Evolutionary conservation across 2,329 filamentous ascomycete genomes (phyloP).

Genomic region (Orbilia javanica): DNA sequence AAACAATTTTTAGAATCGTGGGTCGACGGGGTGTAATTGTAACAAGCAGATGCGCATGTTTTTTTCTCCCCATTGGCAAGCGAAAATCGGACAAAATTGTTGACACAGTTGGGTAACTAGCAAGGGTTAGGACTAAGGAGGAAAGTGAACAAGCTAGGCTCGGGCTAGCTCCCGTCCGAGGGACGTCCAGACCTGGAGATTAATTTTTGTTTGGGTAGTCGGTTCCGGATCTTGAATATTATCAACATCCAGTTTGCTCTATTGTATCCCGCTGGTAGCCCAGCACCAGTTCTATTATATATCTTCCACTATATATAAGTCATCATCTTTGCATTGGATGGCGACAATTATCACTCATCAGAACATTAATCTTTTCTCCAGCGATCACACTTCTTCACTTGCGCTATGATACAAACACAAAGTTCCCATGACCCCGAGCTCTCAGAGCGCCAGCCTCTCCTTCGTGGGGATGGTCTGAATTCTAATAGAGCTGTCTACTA

Average conservation of each 20-base stretch:
- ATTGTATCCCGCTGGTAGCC: background rate
- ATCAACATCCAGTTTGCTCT: background rate
- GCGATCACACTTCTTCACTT: background rate
- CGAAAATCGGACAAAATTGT: background rate
- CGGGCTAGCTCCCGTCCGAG: background rate
- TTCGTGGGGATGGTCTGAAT: background rate
- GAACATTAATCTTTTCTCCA: background rate
- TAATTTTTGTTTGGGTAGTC: constrained; percentile 6
- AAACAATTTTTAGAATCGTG: background rate
- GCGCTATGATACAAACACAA: constrained; percentile 38
- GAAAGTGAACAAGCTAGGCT: constrained; percentile 8
- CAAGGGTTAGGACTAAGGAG: constrained; percentile 20
- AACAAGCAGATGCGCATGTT: background rate
- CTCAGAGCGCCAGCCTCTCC: constrained; percentile 29
- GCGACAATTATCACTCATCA: background rate
- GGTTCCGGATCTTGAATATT: constrained; percentile 5
- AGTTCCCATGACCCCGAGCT: background rate
- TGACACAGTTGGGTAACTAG: background rate
- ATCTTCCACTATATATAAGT: background rate
- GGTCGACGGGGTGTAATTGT: background rate
- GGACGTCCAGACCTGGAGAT: constrained; percentile 1
- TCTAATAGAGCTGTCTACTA: constrained; percentile 10
- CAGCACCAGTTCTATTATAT: background rate
- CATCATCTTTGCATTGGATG: background rate
- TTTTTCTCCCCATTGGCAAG: background rate